A percentile compares a stretch with the other conserved stretches of the same genome.
Evolutionary conservation across 495 filamentous ascomycete genomes (phyloP).

Genomic region (Penicillium argentinense): DNA sequence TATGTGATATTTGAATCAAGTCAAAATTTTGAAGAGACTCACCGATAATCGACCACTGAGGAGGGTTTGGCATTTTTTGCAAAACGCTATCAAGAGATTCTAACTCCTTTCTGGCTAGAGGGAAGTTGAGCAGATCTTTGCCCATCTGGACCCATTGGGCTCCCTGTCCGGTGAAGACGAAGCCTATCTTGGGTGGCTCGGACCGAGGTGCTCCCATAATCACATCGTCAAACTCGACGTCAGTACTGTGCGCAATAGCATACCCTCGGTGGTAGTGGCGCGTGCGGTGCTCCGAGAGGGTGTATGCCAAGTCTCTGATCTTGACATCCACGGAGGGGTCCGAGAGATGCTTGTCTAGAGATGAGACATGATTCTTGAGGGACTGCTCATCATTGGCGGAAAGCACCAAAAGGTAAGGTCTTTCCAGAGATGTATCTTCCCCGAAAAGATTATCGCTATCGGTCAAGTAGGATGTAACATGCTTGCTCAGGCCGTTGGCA

Average conservation of each 20-base stretch:
- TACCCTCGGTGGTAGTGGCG: background rate
- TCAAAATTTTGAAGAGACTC: too few relatives aligned
- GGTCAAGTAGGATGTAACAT: background rate
- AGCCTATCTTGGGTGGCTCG: too few relatives aligned
- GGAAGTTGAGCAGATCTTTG: slow-evolving; percentile 23
- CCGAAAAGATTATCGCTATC: background rate
- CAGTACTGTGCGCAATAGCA: background rate
- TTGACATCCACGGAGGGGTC: too few relatives aligned
- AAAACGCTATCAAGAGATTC: slow-evolving; percentile 16
- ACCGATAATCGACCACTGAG: too few relatives aligned
- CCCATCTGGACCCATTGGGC: slow-evolving; percentile 42
- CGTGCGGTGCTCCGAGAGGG: background rate
- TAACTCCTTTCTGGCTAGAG: slow-evolving; percentile 12
- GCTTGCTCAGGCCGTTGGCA: too few relatives aligned
- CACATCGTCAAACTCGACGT: background rate
- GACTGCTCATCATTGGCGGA: background rate
- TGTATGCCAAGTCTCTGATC: background rate
- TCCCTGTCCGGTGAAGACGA: slow-evolving; percentile 44
- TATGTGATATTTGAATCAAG: too few relatives aligned
- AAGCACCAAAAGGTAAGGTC: too few relatives aligned
- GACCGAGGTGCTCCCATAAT: background rate
- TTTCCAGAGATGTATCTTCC: background rate
- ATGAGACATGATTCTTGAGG: background rate
- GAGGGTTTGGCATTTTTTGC: slow-evolving; percentile 20
- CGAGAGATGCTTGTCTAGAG: background rate